Evolutionary conservation across 2,329 filamentous ascomycete species (phyloP), one percentile per base, ranked within the genome.

Genomic region (Clonostachys solani): DNA sequence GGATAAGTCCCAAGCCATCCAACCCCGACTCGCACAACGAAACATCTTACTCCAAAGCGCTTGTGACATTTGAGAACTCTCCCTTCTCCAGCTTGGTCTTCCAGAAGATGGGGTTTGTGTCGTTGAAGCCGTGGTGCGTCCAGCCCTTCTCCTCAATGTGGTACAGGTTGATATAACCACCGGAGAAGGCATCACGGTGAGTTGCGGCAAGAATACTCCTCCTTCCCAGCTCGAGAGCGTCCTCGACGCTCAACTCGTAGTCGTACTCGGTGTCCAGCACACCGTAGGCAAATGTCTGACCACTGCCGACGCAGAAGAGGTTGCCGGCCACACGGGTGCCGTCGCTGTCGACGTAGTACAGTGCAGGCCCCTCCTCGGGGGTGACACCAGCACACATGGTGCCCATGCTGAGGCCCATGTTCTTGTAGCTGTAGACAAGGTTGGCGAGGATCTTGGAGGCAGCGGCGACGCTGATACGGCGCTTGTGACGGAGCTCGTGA

Each of bases 21-120:
- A 44, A 49, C 47, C 45, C 47, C 44, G 15, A 8, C 43, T 48
- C 46, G 40, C 50, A 40, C 43, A 35, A 42, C 44, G 46, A 42
- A 35, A 16, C 47, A 44, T 42, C 53, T 49, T 75, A 82, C n/a
- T 80, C 79, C 64, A 95, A 67, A 61, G 84, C 74, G 60, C 87
- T 89, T 49, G 89, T 95, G 46, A 96, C 92, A 67, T 96, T 96
- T 54, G 87, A 92, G 71, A 99, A 99, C 77, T 99, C 94, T 69
- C 92, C 92, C 83, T 95, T 95, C 69, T 96, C 87, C 63, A 99
- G 73, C 84, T 99, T 99, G 44, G 92, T 96, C 79, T 95, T 87
- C 94, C 94, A 99, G 86, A 99, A 99, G 65, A 97, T 95, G 41
- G 92, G 92, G 77, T 97, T 96, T 59, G 92, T 97, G 71, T 99